phyloP scores from a whole-genome alignment of 176 grass and related monocot genomes.

The Aegilops speltoides region DNA sequence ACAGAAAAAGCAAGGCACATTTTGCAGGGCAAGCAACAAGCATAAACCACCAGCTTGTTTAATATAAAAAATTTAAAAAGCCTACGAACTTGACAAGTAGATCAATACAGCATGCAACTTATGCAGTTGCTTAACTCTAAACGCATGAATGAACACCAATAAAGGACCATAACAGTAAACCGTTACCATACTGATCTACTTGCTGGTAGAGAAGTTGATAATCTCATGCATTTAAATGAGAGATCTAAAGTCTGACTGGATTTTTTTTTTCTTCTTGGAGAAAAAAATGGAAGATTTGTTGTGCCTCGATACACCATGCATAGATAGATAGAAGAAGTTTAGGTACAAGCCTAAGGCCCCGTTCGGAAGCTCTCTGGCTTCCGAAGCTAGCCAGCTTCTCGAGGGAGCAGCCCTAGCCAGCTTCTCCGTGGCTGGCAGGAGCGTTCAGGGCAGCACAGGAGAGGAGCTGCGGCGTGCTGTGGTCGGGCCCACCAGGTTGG shows the following conservation, averaged over 20 bases:
- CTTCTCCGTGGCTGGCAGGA: too few species aligned
- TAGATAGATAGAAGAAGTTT: neutral
- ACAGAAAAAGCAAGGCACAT: neutral
- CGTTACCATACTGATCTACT: constrained; percentile 6
- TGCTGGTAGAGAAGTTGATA: neutral
- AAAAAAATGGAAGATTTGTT: neutral
- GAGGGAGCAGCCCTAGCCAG: too few species aligned
- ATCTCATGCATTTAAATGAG: neutral
- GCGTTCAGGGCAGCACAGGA: too few species aligned
- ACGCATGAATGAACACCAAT: neutral
- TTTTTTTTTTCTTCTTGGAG: neutral
- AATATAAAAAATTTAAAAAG: neutral
- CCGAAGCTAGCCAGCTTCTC: too few species aligned
- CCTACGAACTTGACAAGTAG: neutral
- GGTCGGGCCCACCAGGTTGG: too few species aligned
- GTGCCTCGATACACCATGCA: neutral
- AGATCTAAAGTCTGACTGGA: neutral
- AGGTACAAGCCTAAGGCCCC: neutral
- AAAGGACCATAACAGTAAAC: neutral
- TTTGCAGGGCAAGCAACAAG: neutral
- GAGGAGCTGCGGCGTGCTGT: too few species aligned
- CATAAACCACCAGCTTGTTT: constrained; percentile 3
- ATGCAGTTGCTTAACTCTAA: constrained; percentile 3
- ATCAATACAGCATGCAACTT: neutral
- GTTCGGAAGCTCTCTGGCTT: too few species aligned